Base-by-base conservation (phyloP, 2,329 filamentous ascomycete species). In the Epichloe glyceriae region DNA sequence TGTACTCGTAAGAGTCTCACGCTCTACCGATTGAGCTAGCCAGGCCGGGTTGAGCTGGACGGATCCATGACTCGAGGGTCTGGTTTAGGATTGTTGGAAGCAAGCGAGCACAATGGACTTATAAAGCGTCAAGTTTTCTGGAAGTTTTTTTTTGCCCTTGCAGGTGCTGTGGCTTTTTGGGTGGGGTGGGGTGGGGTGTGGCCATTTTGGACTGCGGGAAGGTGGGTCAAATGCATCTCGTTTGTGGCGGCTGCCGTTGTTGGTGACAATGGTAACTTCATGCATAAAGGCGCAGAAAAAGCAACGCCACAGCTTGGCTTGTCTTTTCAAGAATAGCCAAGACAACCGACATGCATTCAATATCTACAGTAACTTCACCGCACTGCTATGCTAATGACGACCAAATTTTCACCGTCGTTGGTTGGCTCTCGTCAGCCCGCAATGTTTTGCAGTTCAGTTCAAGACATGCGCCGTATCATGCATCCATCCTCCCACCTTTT, bases 1-100 rank as follows among this genome's bases (percentile, higher is more conserved):
- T 46, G 46, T 44, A 52, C 54, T 56, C 53, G 4, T 77, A 77
- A 78, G 80, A 83, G 80, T 82, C 80, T 81, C 74, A 82, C 79
- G 79, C 79, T 83, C 80, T 83, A 82, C 64, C 64, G 64, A 66
- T 66, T 66, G 64, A 67, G 64, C 64, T 67, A 67, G 64, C 64
- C 63, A 60, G 64, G 64, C 64, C 50, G 48, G 41, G 5, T 15
- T 48, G 26, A 48, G 35, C 8, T 40, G 37, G 37, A n/a, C n/a
- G n/a, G 0, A 15, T n/a, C 14, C n/a, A 8, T n/a, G 12, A 15
- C 37, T 14, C 14, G n/a, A 48, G 30, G 20, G 30, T 40, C 39
- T 38, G 47, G 33, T 49, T 33, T 44, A 22, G 4, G n/a, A 44
- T n/a, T 33, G 37, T 41, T 42, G 11, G 33, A n/a, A 17, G 15